Conservation (phyloP, 805 yeast genomes). For the Ogataea thermomethanolica region DNA sequence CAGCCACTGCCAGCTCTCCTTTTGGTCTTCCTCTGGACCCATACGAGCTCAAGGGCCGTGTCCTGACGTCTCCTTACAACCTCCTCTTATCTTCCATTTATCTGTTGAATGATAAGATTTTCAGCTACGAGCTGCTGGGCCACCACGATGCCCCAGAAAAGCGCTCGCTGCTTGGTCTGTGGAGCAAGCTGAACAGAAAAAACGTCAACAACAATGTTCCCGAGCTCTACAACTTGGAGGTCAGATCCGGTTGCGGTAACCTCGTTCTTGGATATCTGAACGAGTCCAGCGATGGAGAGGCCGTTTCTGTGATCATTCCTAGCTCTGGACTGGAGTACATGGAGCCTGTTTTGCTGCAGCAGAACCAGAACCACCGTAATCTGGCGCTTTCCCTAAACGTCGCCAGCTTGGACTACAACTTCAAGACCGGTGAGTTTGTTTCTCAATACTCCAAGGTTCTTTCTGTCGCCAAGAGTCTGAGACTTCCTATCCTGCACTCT, state of each 20-base stretch:
- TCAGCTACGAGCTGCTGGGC: constrained; percentile 68
- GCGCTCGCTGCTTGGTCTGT: constrained; percentile 57
- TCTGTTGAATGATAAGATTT: constrained; percentile 49
- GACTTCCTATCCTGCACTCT: constrained; percentile 69
- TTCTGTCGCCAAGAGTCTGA: constrained; percentile 57
- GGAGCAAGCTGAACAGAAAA: constrained; percentile 51
- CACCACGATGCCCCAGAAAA: constrained; percentile 31
- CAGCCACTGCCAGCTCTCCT: constrained; percentile 46
- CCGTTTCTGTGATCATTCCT: constrained; percentile 49
- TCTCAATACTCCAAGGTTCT: constrained; percentile 64
- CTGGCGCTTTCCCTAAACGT: constrained; percentile 69
- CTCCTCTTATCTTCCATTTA: constrained; percentile 55
- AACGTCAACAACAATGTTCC: constrained; percentile 62
- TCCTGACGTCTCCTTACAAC: constrained; percentile 53
- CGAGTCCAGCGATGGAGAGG: constrained; percentile 19
- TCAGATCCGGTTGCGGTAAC: constrained; percentile 81
- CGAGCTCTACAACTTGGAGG: constrained; percentile 55
- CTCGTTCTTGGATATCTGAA: constrained; percentile 69
- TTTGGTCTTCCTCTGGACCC: constrained; percentile 65
- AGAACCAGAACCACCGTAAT: constrained; percentile 28
- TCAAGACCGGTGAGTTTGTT: constrained; percentile 45
- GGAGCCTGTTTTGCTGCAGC: constrained; percentile 52
- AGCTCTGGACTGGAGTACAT: constrained; percentile 66
- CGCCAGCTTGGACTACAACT: constrained; percentile 73
- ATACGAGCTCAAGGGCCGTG: constrained; percentile 42